phyloP scores from a whole-genome alignment of 345 rosid genomes.

The Eucalyptus leucophloia region DNA sequence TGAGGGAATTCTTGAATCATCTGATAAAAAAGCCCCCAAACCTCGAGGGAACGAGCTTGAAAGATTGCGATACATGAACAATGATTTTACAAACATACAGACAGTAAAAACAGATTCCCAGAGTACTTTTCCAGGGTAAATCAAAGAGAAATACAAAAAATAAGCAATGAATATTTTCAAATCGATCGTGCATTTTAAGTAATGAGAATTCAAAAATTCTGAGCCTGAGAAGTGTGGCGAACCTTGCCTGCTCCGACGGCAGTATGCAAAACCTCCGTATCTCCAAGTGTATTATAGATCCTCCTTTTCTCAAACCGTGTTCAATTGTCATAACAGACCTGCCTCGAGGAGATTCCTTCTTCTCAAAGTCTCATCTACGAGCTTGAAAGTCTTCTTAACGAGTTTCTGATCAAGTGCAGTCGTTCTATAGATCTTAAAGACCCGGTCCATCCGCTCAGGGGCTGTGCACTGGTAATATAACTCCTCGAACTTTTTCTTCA shows the following conservation, averaged over 20 bases:
- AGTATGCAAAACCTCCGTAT: not conserved
- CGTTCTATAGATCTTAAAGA: slow-evolving; percentile 91
- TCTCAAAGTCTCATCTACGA: slow-evolving; percentile 87
- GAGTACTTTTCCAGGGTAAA: not conserved
- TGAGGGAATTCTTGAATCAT: not conserved
- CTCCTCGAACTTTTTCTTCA: slow-evolving; percentile 96
- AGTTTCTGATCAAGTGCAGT: slow-evolving; percentile 94
- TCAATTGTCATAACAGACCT: slow-evolving; percentile 54
- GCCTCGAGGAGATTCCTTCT: slow-evolving; percentile 93
- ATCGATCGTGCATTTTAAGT: not conserved
- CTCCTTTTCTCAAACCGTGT: not conserved
- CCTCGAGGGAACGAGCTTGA: not conserved
- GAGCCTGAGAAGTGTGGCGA: not conserved
- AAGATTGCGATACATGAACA: not conserved
- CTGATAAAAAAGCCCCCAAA: not conserved
- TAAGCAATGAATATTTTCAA: not conserved
- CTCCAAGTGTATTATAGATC: not conserved
- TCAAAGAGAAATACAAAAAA: not conserved
- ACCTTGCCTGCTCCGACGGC: not conserved
- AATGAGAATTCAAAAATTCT: not conserved
- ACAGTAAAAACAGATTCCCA: not conserved
- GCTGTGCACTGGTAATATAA: slow-evolving; percentile 78
- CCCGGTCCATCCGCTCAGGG: slow-evolving; percentile 79
- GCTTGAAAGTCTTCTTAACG: slow-evolving; percentile 98
- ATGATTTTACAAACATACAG: not conserved